phyloP scores from a whole-genome alignment of 148 eudicot species.

The Fagopyrum esculentum region DNA sequence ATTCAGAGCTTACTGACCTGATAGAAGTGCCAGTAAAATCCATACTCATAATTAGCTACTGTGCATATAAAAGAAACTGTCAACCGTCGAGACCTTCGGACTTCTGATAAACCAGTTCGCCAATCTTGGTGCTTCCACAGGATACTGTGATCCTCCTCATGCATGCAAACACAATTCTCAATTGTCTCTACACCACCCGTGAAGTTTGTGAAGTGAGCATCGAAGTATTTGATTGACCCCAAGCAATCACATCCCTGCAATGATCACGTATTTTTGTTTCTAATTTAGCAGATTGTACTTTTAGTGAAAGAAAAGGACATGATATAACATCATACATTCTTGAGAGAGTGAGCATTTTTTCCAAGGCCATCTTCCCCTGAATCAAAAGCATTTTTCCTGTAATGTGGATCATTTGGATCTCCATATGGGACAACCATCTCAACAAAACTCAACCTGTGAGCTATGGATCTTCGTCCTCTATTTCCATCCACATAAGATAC shows the following conservation, averaged over 20 bases:
- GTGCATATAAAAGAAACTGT: constrained; percentile 93
- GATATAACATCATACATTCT: constrained; percentile 46
- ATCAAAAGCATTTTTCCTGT: constrained; percentile 98
- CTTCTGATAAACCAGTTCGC: constrained; percentile 97
- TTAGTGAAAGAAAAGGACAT: neutral
- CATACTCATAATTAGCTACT: constrained; percentile 98
- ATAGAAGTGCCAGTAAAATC: constrained; percentile 98
- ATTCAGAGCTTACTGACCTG: constrained; percentile 48
- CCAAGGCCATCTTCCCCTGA: constrained; percentile 99
- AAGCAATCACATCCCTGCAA: constrained; percentile 96
- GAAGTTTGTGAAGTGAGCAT: constrained; percentile 95
- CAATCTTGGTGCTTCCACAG: constrained; percentile 99
- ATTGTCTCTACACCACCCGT: constrained; percentile 98
- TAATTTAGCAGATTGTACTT: neutral
- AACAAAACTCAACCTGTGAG: constrained; percentile 94
- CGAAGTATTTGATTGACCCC: constrained; percentile 86
- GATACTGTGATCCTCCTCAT: constrained; percentile 95
- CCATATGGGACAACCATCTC: constrained; percentile 99
- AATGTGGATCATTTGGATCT: constrained; percentile 98
- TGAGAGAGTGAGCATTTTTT: constrained; percentile 93
- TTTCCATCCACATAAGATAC: constrained; percentile 96
- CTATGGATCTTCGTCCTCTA: constrained; percentile 89
- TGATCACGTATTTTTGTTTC: neutral
- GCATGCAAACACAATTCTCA: constrained; percentile 95
- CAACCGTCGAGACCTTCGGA: constrained; percentile 86